Evolutionary conservation across 306 rosid genomes (phyloP), one percentile per base, ranked within the genome.

Genomic region (Acacia acuminata): DNA sequence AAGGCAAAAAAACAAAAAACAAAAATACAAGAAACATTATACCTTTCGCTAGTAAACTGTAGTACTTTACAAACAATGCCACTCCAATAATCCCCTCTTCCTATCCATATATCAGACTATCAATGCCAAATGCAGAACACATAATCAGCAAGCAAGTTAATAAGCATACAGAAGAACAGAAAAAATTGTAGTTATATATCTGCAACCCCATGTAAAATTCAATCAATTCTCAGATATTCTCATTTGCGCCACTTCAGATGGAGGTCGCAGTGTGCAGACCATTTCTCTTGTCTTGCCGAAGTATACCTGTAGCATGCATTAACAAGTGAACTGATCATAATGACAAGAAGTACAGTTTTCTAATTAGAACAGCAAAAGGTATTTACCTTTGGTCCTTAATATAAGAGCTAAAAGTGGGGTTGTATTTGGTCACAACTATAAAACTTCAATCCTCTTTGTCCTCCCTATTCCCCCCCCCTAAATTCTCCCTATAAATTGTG

Each of bases 201-300:
- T 27, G 40, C 75, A 45, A 73, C 8, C 24, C 77, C 76, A 53
- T 17, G 30, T 20, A 65, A 43, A 12, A 78, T 77, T 69, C 11
- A 69, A 83, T 90, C 82, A 90, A 83, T 81, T 85, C 48, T 92
- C 94, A 4, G 98, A 98, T 72, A 96, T 85, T 71, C 58, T 71
- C 56, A 71, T 71, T 45, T 44, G 76, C 7, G 76, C 56, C 55
- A 71, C 76, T 87, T 96, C 99, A 24, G 96, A 40, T 0, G 97
- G 99, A 69, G 99, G 98, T 82, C 99, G 90, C 83, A 96, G 84
- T 43, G 98, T 96, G 91, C 98, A 96, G 51, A 96, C 97, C 99
- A 96, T 93, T 91, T 96, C 99, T 91, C 94, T 96, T 7, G 98
- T 96, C 88, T 96, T 96, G 64, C 99, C 98, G 80, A 96, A 93